Base-by-base conservation (phyloP, 2,329 filamentous ascomycete species). In the Calonectria crousiana region DNA sequence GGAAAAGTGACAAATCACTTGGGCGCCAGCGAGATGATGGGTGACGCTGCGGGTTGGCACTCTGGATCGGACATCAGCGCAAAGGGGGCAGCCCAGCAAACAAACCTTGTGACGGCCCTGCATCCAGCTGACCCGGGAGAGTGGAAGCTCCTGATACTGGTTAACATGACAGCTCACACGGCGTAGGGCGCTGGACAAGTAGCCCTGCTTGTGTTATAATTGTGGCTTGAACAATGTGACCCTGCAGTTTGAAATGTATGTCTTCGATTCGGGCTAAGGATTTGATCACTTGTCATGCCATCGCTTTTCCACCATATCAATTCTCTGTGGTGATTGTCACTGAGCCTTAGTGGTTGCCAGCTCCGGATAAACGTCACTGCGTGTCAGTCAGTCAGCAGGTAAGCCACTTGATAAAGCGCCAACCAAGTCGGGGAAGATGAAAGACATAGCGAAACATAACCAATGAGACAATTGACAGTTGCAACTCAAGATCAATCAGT, bases 311-410 rank as follows among this genome's bases (percentile, higher is more conserved):
- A 23, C 38, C n/a, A 41, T 62, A 10, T n/a, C 32, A 51, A 49
- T 28, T 72, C 34, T 58, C 16, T 41, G 18, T 32, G 60, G 56
- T n/a, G 58, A 49, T 30, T n/a, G 56, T 18, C 51, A 47, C 9
- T 32, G 10, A n/a, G 53, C 56, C 34, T 5, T 30, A 28, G 28
- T 75, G 32, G 65, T 51, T 51, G 60, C 52, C 62, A 80, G 66
- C 64, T 80, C 78, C 47, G 78, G 74, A 66, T 80, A 80, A 49
- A 80, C 76, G 67, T 80, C 79, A 26, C 78, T 80, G 52, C 20
- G 34, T 52, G 14, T 38, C 32, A 44, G 72, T 38, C 32, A 44
- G 72, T 71, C 44, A 74, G 75, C 26, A 49, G 70, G 30, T 30
- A 53, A 69, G 66, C 62, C 51, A 60, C 49, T 56, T 23, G 41